phyloP scores from a whole-genome alignment of 2,329 filamentous ascomycete genomes.

The Diaporthe sp. region DNA sequence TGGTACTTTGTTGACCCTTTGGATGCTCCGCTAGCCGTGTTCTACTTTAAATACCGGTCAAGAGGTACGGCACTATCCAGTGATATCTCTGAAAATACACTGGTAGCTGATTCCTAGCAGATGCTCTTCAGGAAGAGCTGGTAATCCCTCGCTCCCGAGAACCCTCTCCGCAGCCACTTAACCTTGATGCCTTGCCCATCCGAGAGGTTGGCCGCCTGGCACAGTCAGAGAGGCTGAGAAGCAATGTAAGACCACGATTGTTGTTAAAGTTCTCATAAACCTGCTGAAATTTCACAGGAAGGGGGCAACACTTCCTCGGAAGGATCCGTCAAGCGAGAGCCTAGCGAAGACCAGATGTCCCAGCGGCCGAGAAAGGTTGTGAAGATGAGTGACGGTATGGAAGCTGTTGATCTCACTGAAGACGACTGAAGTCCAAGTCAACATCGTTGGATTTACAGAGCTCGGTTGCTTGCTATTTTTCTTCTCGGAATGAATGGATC shows the following conservation, averaged over 20 bases:
- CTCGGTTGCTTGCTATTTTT: no score
- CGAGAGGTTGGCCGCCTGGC: slow-evolving; percentile 46
- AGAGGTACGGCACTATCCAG: slow-evolving; percentile 39
- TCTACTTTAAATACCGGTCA: slow-evolving; percentile 53
- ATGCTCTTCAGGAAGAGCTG: slow-evolving; percentile 49
- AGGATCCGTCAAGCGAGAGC: slow-evolving; percentile 47
- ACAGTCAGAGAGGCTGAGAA: slow-evolving; percentile 45
- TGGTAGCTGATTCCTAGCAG: slow-evolving; percentile 42
- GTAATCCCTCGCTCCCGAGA: slow-evolving; percentile 47
- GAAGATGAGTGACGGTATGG: slow-evolving; percentile 31
- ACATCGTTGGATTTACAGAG: not conserved
- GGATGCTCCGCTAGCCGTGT: slow-evolving; percentile 46
- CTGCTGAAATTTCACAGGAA: not conserved
- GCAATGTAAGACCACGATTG: slow-evolving; percentile 43
- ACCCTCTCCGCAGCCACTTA: slow-evolving; percentile 36
- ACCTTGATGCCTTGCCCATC: not conserved
- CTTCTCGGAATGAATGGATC: no score
- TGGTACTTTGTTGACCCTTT: slow-evolving; percentile 35
- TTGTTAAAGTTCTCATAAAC: not conserved
- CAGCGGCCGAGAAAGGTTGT: slow-evolving; percentile 33
- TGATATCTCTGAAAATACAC: rapidly evolving
- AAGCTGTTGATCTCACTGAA: slow-evolving; percentile 40
- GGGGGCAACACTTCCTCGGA: not conserved
- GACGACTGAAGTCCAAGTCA: not conserved
- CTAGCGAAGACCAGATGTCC: slow-evolving; percentile 40